Percentiles rank a stretch among this genome's conserved stretches.
Evolutionary conservation across 2,329 filamentous ascomycete genomes (phyloP).

Genomic region (Reticulascus tulasneorum): DNA sequence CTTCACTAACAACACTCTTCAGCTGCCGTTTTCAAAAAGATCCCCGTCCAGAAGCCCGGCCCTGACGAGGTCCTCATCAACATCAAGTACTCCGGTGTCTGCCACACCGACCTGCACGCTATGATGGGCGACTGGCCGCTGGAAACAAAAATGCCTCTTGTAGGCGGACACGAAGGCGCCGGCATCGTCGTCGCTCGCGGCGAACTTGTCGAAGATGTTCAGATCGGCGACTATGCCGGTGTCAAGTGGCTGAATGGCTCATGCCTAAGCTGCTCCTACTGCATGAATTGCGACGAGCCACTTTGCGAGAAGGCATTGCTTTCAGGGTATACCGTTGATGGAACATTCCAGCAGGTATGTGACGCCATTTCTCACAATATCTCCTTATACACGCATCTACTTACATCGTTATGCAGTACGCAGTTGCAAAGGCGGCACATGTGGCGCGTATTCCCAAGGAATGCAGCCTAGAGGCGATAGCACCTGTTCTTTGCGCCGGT

Average conservation of each 20-base stretch:
- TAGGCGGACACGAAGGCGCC: slow-evolving; percentile 78
- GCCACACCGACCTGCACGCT: slow-evolving; percentile 79
- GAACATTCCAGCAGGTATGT: slow-evolving; percentile 90
- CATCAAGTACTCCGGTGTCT: slow-evolving; percentile 86
- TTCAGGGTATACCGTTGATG: slow-evolving; percentile 90
- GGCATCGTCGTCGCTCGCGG: slow-evolving; percentile 80
- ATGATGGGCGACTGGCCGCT: slow-evolving; percentile 90
- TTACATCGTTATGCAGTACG: too few species aligned
- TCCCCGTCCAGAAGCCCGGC: slow-evolving; percentile 75
- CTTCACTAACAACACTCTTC: slow-evolving; percentile 8
- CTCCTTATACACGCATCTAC: too few species aligned
- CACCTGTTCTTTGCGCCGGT: slow-evolving; percentile 79
- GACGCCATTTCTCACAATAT: too few species aligned
- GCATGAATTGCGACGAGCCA: slow-evolving; percentile 74
- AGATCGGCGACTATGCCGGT: slow-evolving; percentile 81
- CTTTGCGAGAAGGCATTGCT: slow-evolving; percentile 72
- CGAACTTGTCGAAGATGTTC: slow-evolving; percentile 69
- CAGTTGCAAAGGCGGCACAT: slow-evolving; percentile 80
- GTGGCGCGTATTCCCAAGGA: slow-evolving; percentile 78
- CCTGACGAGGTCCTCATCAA: slow-evolving; percentile 90
- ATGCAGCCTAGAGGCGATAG: slow-evolving; percentile 69
- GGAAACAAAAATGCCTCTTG: slow-evolving; percentile 74
- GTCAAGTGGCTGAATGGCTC: slow-evolving; percentile 93
- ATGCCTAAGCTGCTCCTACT: slow-evolving; percentile 80
- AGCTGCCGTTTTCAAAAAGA: slow-evolving; percentile 71